Percentiles rank a stretch among this genome's conserved stretches.
These are phyloP conservation scores for Lactarius sp. DNA, from an alignment of 768 basidiomycete species.

Conservation along the genomic window DNA sequence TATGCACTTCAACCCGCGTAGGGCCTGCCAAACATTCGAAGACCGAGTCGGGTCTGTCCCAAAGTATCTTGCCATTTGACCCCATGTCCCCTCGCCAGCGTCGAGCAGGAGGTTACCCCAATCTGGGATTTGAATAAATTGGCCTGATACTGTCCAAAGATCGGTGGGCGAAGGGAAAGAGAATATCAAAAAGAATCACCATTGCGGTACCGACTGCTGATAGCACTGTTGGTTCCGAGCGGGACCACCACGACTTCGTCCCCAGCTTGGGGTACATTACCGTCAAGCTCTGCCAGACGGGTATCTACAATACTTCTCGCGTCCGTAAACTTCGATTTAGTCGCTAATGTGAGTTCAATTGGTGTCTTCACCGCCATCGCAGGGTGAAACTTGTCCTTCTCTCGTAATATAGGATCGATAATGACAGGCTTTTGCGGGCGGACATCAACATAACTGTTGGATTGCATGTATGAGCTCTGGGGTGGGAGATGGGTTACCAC, in stretches of 20 bases:
- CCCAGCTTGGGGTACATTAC: slow-evolving; percentile 36
- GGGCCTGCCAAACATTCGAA: slow-evolving; percentile 48
- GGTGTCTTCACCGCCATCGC: slow-evolving; percentile 4
- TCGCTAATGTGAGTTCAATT: slow-evolving; percentile 32
- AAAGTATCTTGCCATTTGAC: slow-evolving; percentile 77
- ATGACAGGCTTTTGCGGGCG: slow-evolving; percentile 29
- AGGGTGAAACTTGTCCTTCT: slow-evolving; percentile 24
- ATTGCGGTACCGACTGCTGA: slow-evolving; percentile 84
- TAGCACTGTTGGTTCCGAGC: slow-evolving; percentile 84
- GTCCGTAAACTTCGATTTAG: slow-evolving; percentile 37
- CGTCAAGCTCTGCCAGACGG: slow-evolving; percentile 16
- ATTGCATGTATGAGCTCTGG: slow-evolving; percentile 3
- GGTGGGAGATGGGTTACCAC: slow-evolving; percentile 25
- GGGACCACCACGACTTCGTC: slow-evolving; percentile 66
- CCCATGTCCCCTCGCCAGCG: slow-evolving; percentile 88
- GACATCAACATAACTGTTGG: slow-evolving; percentile 22
- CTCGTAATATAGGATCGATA: slow-evolving; percentile 33
- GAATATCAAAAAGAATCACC: slow-evolving; percentile 40
- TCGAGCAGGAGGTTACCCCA: slow-evolving; percentile 80
- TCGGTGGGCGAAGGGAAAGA: neutral
- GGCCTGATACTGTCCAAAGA: slow-evolving; percentile 57
- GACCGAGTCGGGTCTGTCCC: slow-evolving; percentile 42
- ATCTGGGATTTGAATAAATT: slow-evolving; percentile 68
- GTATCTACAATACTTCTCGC: slow-evolving; percentile 34
- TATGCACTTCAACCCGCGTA: slow-evolving; percentile 71